Percentiles rank a stretch among this genome's conserved stretches.
phyloP scores from a whole-genome alignment of 1,284 basidiomycete genomes.

The Ustilago bromivora region DNA sequence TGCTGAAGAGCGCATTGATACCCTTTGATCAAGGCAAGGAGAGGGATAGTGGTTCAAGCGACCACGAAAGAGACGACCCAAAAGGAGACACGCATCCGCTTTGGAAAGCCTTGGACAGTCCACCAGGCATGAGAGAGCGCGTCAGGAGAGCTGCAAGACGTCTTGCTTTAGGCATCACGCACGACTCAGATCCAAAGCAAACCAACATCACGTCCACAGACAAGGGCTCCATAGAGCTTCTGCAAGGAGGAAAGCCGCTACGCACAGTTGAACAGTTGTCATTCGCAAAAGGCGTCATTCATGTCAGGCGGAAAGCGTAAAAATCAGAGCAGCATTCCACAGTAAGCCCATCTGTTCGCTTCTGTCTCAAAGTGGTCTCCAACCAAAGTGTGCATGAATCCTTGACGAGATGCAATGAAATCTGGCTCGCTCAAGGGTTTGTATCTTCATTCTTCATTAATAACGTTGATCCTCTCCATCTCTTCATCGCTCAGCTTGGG shows the following conservation, averaged over 20 bases:
- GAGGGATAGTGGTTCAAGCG: not conserved
- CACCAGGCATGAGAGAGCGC: conserved; percentile 41
- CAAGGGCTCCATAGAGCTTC: conserved; percentile 13
- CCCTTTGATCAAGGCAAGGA: not conserved
- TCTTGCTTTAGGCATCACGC: conserved; percentile 40
- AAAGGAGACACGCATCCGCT: conserved; percentile 9
- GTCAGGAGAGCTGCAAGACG: conserved; percentile 46
- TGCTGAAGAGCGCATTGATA: conserved; percentile 16
- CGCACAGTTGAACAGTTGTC: conserved; percentile 41
- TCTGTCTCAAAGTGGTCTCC: no score
- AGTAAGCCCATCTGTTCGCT: no score
- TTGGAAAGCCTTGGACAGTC: conserved; percentile 36
- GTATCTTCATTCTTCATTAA: conserved; percentile 46
- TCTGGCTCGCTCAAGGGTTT: not conserved
- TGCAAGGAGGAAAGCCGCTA: conserved; percentile 21
- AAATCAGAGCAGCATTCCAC: no score
- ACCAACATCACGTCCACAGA: conserved; percentile 23
- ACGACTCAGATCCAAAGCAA: conserved; percentile 31
- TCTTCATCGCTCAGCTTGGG: conserved; percentile 77
- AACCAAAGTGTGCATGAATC: no score
- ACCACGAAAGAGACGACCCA: not conserved
- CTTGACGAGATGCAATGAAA: no score
- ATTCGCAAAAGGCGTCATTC: conserved; percentile 42
- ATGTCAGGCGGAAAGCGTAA: conserved; percentile 9
- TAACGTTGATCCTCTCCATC: conserved; percentile 69